Conservation (phyloP, 306 rosid species). For the Quercus berberidifolia region DNA sequence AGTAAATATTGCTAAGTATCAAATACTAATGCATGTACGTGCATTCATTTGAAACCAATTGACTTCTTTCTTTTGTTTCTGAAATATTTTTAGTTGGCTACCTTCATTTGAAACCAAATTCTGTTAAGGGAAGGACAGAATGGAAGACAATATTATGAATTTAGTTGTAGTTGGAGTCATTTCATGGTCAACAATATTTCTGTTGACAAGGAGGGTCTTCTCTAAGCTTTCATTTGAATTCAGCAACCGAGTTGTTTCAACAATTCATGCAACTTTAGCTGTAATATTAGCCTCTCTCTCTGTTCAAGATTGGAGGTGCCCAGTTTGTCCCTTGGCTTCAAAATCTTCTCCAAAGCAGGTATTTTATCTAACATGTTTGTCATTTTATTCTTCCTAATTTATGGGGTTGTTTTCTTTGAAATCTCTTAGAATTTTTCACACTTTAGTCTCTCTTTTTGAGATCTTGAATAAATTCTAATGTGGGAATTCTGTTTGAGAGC, state of each 20-base stretch:
- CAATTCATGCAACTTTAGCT: conserved; percentile 61
- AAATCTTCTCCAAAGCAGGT: conserved; percentile 63
- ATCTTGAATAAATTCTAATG: too few relatives aligned
- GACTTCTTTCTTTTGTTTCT: too few relatives aligned
- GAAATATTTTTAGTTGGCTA: too few relatives aligned
- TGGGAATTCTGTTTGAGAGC: too few relatives aligned
- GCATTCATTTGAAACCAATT: too few relatives aligned
- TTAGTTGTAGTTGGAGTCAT: conserved; percentile 48
- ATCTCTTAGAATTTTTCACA: neutral
- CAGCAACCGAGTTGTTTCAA: conserved; percentile 65
- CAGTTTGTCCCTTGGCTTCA: conserved; percentile 60
- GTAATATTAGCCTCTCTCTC: conserved; percentile 64
- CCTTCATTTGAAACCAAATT: neutral
- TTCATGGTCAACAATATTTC: conserved; percentile 65
- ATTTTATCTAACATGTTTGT: neutral
- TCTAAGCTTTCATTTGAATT: conserved; percentile 58
- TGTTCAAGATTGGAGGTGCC: conserved; percentile 70
- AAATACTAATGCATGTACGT: too few relatives aligned
- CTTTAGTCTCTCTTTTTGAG: neutral
- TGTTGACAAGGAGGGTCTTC: conserved; percentile 36
- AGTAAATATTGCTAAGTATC: too few relatives aligned
- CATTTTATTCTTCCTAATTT: too few relatives aligned
- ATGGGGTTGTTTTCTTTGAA: neutral
- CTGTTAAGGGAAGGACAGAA: neutral
- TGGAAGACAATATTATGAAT: conserved; percentile 42